Conservation (phyloP, 73 alveolate genomes). For the Symbiodinium natans region DNA sequence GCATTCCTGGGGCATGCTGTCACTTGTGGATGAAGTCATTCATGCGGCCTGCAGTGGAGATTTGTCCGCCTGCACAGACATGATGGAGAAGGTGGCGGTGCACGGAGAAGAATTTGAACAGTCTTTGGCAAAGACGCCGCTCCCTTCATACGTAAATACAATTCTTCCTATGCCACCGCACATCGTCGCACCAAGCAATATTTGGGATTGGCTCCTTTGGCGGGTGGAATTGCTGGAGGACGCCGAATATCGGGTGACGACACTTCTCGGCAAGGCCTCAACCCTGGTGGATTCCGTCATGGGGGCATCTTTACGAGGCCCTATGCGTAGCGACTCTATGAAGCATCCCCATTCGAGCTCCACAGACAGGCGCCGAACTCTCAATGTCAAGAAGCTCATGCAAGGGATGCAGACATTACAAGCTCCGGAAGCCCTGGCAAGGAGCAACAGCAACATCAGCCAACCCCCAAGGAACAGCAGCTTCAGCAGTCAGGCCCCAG, state of each 20-base stretch:
- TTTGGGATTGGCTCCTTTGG: constrained; percentile 70
- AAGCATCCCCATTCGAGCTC: background rate
- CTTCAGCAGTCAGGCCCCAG: background rate
- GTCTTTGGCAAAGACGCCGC: constrained; percentile 60
- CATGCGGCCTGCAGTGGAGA: constrained; percentile 32
- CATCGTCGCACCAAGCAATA: constrained; percentile 11
- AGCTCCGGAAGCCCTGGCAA: background rate
- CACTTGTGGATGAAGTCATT: constrained; percentile 66
- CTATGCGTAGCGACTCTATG: background rate
- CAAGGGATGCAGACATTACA: background rate
- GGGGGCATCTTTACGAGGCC: background rate
- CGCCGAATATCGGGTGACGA: constrained; percentile 25
- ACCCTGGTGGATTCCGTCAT: background rate
- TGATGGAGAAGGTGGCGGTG: constrained; percentile 44
- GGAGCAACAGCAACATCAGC: constrained; percentile 14
- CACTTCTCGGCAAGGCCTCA: constrained; percentile 16
- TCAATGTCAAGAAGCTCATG: constrained; percentile 14
- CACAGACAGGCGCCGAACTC: background rate
- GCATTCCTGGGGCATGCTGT: constrained; percentile 83
- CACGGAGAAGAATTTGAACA: constrained; percentile 35
- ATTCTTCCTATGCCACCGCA: constrained; percentile 19
- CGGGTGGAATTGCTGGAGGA: constrained; percentile 33
- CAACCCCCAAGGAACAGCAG: background rate
- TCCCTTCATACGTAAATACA: constrained; percentile 2
- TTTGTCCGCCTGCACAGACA: constrained; percentile 5